phyloP scores from a whole-genome alignment of 106 monocot species.

The Allium sativum region DNA sequence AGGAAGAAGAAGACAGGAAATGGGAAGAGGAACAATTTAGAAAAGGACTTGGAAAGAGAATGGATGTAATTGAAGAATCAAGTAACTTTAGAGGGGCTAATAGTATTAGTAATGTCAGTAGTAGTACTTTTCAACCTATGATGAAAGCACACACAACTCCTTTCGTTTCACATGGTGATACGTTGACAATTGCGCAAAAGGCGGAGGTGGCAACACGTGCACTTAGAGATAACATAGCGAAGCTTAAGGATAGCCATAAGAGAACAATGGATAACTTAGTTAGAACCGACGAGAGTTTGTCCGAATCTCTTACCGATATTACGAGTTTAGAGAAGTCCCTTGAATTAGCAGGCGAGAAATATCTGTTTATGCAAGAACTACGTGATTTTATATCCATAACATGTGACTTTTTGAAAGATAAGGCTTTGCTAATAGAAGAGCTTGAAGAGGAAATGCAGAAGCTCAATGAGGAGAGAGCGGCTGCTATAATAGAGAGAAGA shows the following conservation, averaged over 20 bases:
- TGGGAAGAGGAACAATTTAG: conserved; percentile 98
- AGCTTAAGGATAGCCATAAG: conserved; percentile 54
- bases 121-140: not conserved
- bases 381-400: conserved; percentile 69
- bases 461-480: conserved; percentile 60
- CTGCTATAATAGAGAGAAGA: conserved; percentile 47
- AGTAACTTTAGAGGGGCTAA: conserved; percentile 14
- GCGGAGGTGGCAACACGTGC: conserved; percentile 54
- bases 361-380: conserved; percentile 80
- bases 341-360: conserved; percentile 52
- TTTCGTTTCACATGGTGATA: conserved; percentile 17
- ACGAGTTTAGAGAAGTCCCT: conserved; percentile 70
- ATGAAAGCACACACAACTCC: conserved; percentile 11
- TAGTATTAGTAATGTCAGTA: not conserved
- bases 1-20: conserved; percentile 83
- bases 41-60: conserved; percentile 77
- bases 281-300: conserved; percentile 49
- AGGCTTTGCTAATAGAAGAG: conserved; percentile 78
- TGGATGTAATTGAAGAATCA: conserved; percentile 52
- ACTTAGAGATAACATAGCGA: conserved; percentile 51
- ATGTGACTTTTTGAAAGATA: conserved; percentile 88
- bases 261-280: conserved; percentile 46
- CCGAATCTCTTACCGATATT: conserved; percentile 52
- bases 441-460: conserved; percentile 92
- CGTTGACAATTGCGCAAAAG: conserved; percentile 67